Conservation (phyloP, 2,329 filamentous ascomycete genomes). For the Talaromyces piceae region DNA sequence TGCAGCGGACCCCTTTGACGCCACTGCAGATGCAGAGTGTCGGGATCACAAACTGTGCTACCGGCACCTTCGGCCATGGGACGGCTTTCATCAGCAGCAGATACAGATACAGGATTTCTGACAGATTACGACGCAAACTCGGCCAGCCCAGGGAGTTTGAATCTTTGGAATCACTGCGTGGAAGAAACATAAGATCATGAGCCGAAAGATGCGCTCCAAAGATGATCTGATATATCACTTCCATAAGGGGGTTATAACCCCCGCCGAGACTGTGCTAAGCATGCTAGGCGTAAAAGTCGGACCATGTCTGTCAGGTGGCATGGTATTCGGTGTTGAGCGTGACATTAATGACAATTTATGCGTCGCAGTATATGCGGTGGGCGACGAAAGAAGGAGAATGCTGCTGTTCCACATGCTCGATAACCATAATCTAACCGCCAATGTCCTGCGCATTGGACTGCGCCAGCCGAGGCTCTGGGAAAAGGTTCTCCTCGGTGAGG, state of each 20-base stretch:
- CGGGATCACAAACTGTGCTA: background rate
- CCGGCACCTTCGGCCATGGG: background rate
- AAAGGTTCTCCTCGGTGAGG: background rate
- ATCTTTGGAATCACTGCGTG: constrained; percentile 15
- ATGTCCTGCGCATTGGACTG: background rate
- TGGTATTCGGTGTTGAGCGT: too few relatives aligned
- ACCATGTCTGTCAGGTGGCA: too few relatives aligned
- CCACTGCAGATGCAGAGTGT: background rate
- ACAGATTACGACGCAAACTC: background rate
- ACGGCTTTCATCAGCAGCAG: background rate
- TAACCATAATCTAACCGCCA: background rate
- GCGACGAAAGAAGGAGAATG: background rate
- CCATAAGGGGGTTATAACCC: too few relatives aligned
- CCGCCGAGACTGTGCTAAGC: too few relatives aligned
- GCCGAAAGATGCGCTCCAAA: too few relatives aligned
- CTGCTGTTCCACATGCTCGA: background rate
- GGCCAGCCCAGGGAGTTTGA: background rate
- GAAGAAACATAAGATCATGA: too few relatives aligned
- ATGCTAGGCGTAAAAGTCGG: too few relatives aligned
- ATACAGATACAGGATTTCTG: background rate
- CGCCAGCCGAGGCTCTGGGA: background rate
- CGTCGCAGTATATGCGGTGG: background rate
- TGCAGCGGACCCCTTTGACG: background rate
- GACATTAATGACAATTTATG: constrained; percentile 6
- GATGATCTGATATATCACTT: too few relatives aligned